Percentiles rank a stretch among this genome's conserved stretches.
Conservation (phyloP, 768 basidiomycete genomes). For the Strobilomyces echinocephalus region DNA sequence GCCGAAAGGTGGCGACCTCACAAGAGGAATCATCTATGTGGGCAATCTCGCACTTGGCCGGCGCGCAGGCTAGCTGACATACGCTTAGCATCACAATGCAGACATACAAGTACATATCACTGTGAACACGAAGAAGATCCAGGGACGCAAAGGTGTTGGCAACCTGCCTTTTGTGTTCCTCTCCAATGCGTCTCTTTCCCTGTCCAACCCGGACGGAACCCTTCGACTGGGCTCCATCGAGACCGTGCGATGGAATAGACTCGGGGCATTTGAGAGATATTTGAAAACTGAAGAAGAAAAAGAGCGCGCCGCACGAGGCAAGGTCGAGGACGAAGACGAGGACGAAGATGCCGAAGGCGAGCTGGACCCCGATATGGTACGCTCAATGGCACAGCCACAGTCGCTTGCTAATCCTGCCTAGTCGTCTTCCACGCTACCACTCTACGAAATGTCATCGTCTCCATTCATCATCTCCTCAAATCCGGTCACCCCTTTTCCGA, state of each 20-base stretch:
- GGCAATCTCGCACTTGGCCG: conserved; percentile 21
- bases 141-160: conserved; percentile 50
- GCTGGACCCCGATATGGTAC: conserved; percentile 27
- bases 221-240: conserved; percentile 23
- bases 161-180: conserved; percentile 60
- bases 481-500: conserved; percentile 29
- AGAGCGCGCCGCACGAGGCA: conserved; percentile 18
- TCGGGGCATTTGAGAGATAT: conserved; percentile 26
- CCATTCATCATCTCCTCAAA: conserved; percentile 25
- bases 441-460: conserved; percentile 24
- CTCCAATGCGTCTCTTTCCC: conserved; percentile 40
- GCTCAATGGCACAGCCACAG: background rate
- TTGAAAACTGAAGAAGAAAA: conserved; percentile 26
- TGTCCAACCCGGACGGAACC: conserved; percentile 20
- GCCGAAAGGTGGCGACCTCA: conserved; percentile 39
- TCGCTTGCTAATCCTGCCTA: background rate
- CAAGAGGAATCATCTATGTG: conserved; percentile 59
- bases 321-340: conserved; percentile 13
- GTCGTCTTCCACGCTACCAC: conserved; percentile 28
- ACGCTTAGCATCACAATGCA: conserved; percentile 47
- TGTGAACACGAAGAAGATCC: conserved; percentile 48
- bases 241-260: conserved; percentile 28
- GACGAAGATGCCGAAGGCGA: conserved; percentile 25
- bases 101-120: conserved; percentile 59
- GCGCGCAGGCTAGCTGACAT: background rate